phyloP scores from a whole-genome alignment of 306 rosid species.

The Pterocarpus santalinus region DNA sequence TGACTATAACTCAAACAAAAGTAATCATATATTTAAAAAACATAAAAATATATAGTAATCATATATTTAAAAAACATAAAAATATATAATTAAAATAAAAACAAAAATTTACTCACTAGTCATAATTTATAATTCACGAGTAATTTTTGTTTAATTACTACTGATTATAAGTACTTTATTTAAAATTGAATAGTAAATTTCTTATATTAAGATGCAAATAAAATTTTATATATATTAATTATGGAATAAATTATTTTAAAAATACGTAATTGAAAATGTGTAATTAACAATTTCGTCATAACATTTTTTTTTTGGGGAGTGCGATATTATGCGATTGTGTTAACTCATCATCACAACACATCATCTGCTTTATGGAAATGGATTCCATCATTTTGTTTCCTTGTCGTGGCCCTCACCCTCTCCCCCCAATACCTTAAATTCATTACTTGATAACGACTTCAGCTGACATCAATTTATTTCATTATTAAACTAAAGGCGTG shows the following conservation, averaged over 20 bases:
- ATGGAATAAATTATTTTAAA: not conserved
- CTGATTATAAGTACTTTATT: not conserved
- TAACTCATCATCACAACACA: not conserved
- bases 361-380: not conserved
- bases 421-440: not conserved
- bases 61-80: too few species aligned
- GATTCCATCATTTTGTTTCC: conserved; percentile 7
- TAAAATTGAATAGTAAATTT: not conserved
- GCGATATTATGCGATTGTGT: not conserved
- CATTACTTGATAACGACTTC: not conserved
- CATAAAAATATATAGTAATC: too few species aligned
- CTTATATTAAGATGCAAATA: not conserved
- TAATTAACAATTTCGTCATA: too few species aligned
- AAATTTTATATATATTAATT: not conserved
- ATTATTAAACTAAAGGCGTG: not conserved
- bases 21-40: too few species aligned
- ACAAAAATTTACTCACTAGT: too few species aligned
- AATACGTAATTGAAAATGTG: not conserved
- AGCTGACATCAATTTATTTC: not conserved
- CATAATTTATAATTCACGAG: not conserved
- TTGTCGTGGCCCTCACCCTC: not conserved
- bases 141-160: too few species aligned
- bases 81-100: too few species aligned
- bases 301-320: not conserved
- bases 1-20: too few species aligned